Base-by-base conservation (phyloP, 495 filamentous ascomycete genomes). In the Penicillium dipodomyicola region DNA sequence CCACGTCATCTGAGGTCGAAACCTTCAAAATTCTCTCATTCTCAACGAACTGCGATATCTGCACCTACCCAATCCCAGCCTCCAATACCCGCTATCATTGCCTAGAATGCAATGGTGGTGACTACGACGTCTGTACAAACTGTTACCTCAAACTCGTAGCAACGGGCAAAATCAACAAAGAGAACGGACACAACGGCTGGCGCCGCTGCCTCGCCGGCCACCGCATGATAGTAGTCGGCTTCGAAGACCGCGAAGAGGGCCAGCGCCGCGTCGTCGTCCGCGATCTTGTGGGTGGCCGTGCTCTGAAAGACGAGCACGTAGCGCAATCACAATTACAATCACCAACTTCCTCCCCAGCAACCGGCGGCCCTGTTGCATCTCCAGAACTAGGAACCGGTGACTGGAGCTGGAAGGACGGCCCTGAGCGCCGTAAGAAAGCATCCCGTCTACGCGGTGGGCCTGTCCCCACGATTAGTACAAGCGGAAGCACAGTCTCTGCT, bases 131-230 rank as follows among this genome's bases (percentile, higher is more conserved):
- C 57, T 96, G 92, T 73, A 73, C 75, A 7, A 72, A 81, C 17
- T 96, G 92, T 73, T 96, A 96, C 71, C 68, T 76, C 35, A 77
- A 76, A 33, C 78, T 92, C 14, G 80, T 88, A 4, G 67, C 75
- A 9, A 77, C 72, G 0, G 80, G 82, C 29, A 82, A 79, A 37
- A 84, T 96, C 57, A 82, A 80, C 59, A 71, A 76, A 14, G 89
- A 92, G 57, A 89, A 95, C 59, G 91, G 91, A 0, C 77, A 81
- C 50, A 75, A 72, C 25, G 92, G 92, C 5, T 96, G 92, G 91
- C 80, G 91, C 10, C 80, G 89, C 23, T 96, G 92, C 64, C 75
- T 83, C 0, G 69, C 76, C 37, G 88, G 88, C n/a, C 92, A 96
- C 65, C 82, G 92, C 8, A 94, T 96, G 89, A 83, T 86, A 0